Evolutionary conservation across 805 yeast species (phyloP).

Genomic region (Metschnikowia amazonensis): DNA sequence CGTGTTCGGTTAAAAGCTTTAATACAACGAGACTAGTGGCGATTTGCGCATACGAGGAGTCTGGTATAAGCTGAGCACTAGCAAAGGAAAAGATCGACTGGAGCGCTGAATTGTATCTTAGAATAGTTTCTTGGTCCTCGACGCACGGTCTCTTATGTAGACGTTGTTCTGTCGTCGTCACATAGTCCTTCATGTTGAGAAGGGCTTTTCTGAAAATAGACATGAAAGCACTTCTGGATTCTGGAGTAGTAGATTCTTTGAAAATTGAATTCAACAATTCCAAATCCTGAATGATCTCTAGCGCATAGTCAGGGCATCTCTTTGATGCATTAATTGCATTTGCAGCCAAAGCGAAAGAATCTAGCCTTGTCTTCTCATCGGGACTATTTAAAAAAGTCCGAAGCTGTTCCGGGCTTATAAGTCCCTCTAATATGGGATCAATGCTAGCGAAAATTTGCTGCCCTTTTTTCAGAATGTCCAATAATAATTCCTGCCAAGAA

Average conservation of each 20-base stretch:
- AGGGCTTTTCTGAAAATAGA: constrained; percentile 62
- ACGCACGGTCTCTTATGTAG: constrained; percentile 8
- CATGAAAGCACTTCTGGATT: constrained; percentile 60
- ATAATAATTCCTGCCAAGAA: constrained; percentile 7
- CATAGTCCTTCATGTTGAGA: constrained; percentile 63
- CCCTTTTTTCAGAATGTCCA: constrained; percentile 14
- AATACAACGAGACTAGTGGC: constrained; percentile 31
- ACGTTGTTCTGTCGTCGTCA: constrained; percentile 28
- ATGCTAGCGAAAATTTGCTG: constrained; percentile 5
- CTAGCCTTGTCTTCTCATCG: constrained; percentile 41
- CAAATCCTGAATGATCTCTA: constrained; percentile 40
- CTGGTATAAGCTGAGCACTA: constrained; percentile 50
- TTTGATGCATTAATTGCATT: constrained; percentile 59
- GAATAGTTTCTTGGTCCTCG: constrained; percentile 1
- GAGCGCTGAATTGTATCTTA: background rate
- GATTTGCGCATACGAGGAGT: constrained; percentile 42
- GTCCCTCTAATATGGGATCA: constrained; percentile 9
- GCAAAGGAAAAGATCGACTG: constrained; percentile 54
- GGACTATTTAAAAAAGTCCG: constrained; percentile 45
- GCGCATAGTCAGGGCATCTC: constrained; percentile 46
- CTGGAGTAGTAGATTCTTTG: constrained; percentile 24
- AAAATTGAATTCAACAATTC: constrained; percentile 29
- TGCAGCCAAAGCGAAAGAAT: constrained; percentile 58
- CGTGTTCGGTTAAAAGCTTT: constrained; percentile 46
- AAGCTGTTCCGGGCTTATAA: constrained; percentile 16